A percentile compares a stretch with the other conserved stretches of the same genome.
Evolutionary conservation across 768 basidiomycete genomes (phyloP).

Genomic region (Coprinopsis sp.): DNA sequence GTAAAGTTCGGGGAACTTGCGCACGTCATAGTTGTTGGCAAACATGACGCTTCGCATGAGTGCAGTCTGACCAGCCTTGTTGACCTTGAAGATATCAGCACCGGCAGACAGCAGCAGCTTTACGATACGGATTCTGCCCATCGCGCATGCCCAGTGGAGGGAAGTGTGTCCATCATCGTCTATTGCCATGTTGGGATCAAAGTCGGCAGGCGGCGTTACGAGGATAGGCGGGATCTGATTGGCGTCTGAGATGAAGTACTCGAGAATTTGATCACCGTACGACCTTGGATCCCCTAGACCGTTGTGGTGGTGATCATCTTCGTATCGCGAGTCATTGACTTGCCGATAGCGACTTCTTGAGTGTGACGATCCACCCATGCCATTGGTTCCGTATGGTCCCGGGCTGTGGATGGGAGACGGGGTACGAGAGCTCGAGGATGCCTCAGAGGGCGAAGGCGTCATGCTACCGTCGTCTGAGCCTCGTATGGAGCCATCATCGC

Average conservation of each 20-base stretch:
- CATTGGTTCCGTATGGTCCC: slow-evolving; percentile 38
- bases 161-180: slow-evolving; percentile 98
- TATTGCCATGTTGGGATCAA: slow-evolving; percentile 93
- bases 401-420: slow-evolving; percentile 81
- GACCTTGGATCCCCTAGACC: slow-evolving; percentile 51
- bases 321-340: slow-evolving; percentile 41
- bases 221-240: slow-evolving; percentile 86
- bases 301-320: slow-evolving; percentile 46
- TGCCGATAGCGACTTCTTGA: slow-evolving; percentile 46
- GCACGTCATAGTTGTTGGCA: slow-evolving; percentile 98
- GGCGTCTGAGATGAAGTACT: slow-evolving; percentile 98
- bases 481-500: slow-evolving; percentile 58
- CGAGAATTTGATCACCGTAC: slow-evolving; percentile 95
- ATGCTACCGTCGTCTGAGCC: slow-evolving; percentile 86
- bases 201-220: slow-evolving; percentile 82
- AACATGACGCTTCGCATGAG: slow-evolving; percentile 99
- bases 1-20: slow-evolving; percentile 97
- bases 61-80: slow-evolving; percentile 94
- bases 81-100: slow-evolving; percentile 95
- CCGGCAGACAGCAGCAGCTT: slow-evolving; percentile 91
- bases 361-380: slow-evolving; percentile 33
- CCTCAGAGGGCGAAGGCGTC: slow-evolving; percentile 85
- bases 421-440: slow-evolving; percentile 84
- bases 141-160: slow-evolving; percentile 97
- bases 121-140: slow-evolving; percentile 95